phyloP scores from a whole-genome alignment of 768 basidiomycete genomes.

The Rhodotorula paludigena region DNA sequence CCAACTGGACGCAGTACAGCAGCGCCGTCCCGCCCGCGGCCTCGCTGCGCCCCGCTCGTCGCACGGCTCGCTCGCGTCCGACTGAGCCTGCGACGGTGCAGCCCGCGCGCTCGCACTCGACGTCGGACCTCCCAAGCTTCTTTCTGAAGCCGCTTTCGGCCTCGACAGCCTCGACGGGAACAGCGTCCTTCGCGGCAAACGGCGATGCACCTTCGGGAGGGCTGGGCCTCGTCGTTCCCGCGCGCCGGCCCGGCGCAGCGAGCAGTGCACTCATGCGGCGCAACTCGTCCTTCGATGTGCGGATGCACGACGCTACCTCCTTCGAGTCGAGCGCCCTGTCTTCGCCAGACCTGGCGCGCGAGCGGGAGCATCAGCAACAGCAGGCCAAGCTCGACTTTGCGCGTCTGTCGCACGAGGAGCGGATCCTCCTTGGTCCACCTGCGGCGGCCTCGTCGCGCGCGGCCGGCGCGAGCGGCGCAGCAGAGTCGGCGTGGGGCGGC shows the following conservation, averaged over 20 bases:
- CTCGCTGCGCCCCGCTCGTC: neutral
- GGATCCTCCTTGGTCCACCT: neutral
- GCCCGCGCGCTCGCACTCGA: neutral
- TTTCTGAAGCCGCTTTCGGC: neutral
- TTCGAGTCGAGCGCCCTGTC: neutral
- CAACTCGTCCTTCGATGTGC: neutral
- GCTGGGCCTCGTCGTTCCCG: neutral
- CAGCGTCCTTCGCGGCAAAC: no score
- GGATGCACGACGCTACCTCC: no score
- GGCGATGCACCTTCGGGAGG: no score
- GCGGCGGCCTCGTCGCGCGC: neutral
- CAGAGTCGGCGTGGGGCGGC: conserved; percentile 7
- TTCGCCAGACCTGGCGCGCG: neutral
- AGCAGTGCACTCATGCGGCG: neutral
- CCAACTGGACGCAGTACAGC: neutral
- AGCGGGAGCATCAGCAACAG: no score
- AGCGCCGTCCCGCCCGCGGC: neutral
- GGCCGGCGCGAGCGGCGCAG: no score
- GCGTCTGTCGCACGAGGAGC: conserved; percentile 9
- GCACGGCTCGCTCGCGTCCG: neutral
- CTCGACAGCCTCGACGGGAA: neutral
- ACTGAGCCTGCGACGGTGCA: neutral
- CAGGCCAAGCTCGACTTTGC: neutral
- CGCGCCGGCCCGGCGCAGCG: neutral
- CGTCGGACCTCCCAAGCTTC: neutral